These are phyloP conservation scores for Camellia lanceoleosa DNA, from an alignment of 148 eudicot genomes.

Conservation along the genomic window DNA sequence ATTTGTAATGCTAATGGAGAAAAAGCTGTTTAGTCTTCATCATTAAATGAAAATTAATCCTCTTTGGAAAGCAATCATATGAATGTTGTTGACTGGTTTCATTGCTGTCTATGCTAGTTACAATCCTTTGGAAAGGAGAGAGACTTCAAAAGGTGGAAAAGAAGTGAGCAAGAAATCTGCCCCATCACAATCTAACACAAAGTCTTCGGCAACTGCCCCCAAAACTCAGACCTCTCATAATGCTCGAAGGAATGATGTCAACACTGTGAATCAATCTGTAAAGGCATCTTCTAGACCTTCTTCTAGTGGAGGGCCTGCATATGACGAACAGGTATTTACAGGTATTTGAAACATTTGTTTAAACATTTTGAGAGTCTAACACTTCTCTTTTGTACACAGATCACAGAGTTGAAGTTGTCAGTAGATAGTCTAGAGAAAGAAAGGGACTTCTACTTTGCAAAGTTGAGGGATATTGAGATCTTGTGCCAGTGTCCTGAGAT, in stretches of 20 bases:
- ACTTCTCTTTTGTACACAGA: conserved; percentile 37
- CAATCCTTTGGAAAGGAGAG: conserved; percentile 84
- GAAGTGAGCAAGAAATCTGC: conserved; percentile 62
- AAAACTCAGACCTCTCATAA: conserved; percentile 47
- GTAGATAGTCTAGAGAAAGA: conserved; percentile 88
- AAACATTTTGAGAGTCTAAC: conserved; percentile 7
- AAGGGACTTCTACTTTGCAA: conserved; percentile 89
- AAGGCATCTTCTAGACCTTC: conserved; percentile 51
- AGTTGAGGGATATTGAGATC: conserved; percentile 84
- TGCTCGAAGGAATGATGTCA: conserved; percentile 51
- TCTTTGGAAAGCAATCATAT: not conserved
- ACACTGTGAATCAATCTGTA: conserved; percentile 39
- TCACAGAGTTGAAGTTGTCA: conserved; percentile 78
- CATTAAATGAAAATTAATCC: no score
- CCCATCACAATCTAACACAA: conserved; percentile 49
- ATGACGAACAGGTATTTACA: conserved; percentile 67
- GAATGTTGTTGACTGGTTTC: not conserved
- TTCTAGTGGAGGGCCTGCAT: conserved; percentile 40
- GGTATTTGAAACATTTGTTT: not conserved
- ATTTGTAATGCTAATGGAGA: no score
- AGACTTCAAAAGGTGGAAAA: conserved; percentile 73
- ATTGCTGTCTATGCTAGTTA: conserved; percentile 36
- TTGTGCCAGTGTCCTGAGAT: conserved; percentile 79
- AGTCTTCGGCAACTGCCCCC: conserved; percentile 40
- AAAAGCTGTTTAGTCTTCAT: no score